These are phyloP conservation scores for Mitosporidium daphniae DNA, from an alignment of 371 early-diverging fungal genomes.

Conservation along the genomic window DNA sequence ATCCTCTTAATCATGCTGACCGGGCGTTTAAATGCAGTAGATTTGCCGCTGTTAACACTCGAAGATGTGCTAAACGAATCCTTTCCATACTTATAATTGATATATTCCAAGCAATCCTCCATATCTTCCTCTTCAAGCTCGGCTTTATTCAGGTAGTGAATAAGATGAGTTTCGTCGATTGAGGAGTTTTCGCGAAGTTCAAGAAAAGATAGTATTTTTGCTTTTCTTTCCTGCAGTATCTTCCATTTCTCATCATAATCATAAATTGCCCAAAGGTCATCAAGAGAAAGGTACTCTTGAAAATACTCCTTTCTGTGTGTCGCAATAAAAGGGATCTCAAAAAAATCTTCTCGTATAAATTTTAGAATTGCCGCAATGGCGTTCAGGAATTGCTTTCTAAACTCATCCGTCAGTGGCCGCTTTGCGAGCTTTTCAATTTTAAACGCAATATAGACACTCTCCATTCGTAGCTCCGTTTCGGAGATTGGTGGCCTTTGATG, in stretches of 20 bases:
- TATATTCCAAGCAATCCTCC: neutral
- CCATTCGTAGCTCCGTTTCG: conserved; percentile 4
- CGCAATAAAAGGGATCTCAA: conserved; percentile 61
- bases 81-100: neutral
- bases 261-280: conserved; percentile 48
- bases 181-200: too few species aligned
- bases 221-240: conserved; percentile 5
- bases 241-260: conserved; percentile 20
- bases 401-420: conserved; percentile 4
- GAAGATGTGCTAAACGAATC: neutral
- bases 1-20: too few species aligned
- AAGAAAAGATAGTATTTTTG: conserved; percentile 3
- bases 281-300: conserved; percentile 15
- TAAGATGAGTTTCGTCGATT: too few species aligned
- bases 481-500: conserved; percentile 3
- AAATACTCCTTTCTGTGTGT: conserved; percentile 41
- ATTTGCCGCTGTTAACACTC: conserved; percentile 2
- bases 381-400: neutral
- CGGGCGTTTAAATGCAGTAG: too few species aligned
- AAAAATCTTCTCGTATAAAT: conserved; percentile 24
- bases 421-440: neutral
- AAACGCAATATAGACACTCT: conserved; percentile 3
- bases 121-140: neutral
- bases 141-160: too few species aligned
- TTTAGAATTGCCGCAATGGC: conserved; percentile 15